Evolutionary conservation across 2,329 filamentous ascomycete genomes (phyloP).

Genomic region (Paraphoma sp.): DNA sequence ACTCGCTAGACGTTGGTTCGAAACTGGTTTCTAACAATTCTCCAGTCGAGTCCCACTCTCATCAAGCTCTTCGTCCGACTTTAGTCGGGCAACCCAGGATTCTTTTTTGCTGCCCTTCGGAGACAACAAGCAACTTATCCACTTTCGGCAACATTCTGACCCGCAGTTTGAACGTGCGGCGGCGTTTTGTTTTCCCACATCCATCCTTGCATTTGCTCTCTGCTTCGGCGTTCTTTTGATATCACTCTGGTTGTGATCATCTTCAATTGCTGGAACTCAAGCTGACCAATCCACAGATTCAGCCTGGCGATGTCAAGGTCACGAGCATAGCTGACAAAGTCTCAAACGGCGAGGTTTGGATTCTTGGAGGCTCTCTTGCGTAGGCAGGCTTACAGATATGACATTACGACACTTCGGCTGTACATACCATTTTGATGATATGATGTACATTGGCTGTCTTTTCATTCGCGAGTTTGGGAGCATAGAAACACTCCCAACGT

Average conservation of each 20-base stretch:
- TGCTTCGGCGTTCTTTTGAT: too few relatives aligned
- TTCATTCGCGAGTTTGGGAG: neutral
- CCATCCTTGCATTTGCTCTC: too few relatives aligned
- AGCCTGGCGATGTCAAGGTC: constrained; percentile 82
- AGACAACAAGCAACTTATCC: neutral
- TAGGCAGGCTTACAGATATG: constrained; percentile 8
- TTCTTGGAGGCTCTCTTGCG: constrained; percentile 67
- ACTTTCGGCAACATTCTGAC: neutral
- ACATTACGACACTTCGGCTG: constrained; percentile 1
- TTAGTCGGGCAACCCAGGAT: constrained; percentile 29
- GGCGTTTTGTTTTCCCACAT: too few relatives aligned
- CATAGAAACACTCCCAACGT: neutral
- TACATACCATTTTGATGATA: neutral
- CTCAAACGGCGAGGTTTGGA: constrained; percentile 89
- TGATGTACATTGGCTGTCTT: neutral
- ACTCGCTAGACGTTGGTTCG: constrained; percentile 14
- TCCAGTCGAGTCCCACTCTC: constrained; percentile 45
- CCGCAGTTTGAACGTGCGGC: too few relatives aligned
- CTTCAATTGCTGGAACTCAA: neutral
- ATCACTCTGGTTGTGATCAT: too few relatives aligned
- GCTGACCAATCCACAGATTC: constrained; percentile 60
- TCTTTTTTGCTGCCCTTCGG: constrained; percentile 16
- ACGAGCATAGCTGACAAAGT: constrained; percentile 76
- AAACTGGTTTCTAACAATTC: neutral
- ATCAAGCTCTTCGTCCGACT: constrained; percentile 45